Base-by-base conservation (phyloP, 1,284 basidiomycete genomes). In the Ceratobasidium sp. region DNA sequence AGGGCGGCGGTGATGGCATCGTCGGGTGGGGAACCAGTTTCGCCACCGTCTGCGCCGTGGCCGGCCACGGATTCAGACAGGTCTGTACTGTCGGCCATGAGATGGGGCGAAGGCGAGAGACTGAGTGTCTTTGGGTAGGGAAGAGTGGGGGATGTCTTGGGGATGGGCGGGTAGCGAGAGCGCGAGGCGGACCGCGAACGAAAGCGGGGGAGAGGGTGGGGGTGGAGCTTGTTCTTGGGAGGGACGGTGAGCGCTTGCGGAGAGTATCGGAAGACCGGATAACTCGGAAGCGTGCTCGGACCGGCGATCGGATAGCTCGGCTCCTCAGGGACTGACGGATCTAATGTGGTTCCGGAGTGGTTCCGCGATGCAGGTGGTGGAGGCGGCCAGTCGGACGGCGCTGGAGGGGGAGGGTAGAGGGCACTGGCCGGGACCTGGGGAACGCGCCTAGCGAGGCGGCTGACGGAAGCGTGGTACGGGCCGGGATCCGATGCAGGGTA, bases 171-270 rank as follows among this genome's bases (percentile, higher is more conserved):
- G 35, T 67, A 67, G 49, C 64, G 64, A 6, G 64, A 54, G 50
- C 64, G 64, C 14, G 64, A 67, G 47, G 64, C 23, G 64, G 64
- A 67, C 49, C 64, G 64, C 54, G 64, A 67, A 41, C 64, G 64
- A 41, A 67, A 50, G 47, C 64, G 64, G 47, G 64, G 49, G 49
- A 67, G 64, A 21, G 64, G 64, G 64, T 67, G 64, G 64, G 64
- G 64, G 38, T 67, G 64, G 50, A 67, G 64, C 49, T 50, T 67
- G 64, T 54, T 54, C 55, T 67, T 67, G 64, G 64, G 64, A 35
- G 64, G 30, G 21, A 35, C 43, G n/a, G 61, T 23, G 13, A 52
- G 62, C 64, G 64, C 50, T 38, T 67, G 64, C 64, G 64, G 64
- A 67, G 64, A 44, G 55, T 54, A 67, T 30, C 64, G 64, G 64